Base-by-base conservation (phyloP, 441 rosid species). In the Dalechampia spathulata region DNA sequence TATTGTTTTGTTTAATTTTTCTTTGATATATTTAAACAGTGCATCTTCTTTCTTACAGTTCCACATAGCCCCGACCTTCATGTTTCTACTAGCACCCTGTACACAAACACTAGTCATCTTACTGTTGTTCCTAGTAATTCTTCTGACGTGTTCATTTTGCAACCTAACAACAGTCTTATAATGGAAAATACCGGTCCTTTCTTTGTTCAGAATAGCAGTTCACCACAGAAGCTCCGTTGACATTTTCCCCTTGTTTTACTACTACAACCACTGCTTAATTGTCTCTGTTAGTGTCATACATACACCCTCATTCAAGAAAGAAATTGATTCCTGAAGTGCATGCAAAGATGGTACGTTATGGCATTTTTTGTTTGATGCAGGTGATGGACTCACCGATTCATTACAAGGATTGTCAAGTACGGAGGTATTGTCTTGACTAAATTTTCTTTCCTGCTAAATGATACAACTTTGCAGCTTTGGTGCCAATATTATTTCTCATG, bases 311-410 rank as follows among this genome's bases (percentile, higher is more conserved):
- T n/a, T n/a, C n/a, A n/a, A n/a, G n/a, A n/a, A n/a, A n/a, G n/a
- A n/a, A n/a, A n/a, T n/a, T n/a, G n/a, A n/a, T n/a, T n/a, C n/a
- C n/a, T n/a, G n/a, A 30, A 30, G 34, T 30, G 34, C 8, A 30
- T 30, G 4, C 34, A 30, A n/a, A n/a, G n/a, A n/a, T n/a, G n/a
- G n/a, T n/a, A n/a, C n/a, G n/a, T n/a, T n/a, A n/a, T n/a, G n/a
- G n/a, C n/a, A n/a, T n/a, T n/a, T 30, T 30, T 52, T 20, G 55
- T 63, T 73, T 54, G 14, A 43, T 67, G 49, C 75, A 90, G 97
- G 96, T 63, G 96, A 90, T 60, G 97, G 97, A 57, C 91, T 90
- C 41, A 83, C 86, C 3, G 96, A 87, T 67, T 83, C 90, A 5
- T 56, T 90, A 70, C 78, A 17, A 53, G 89, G 79, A 47, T 70